These are phyloP conservation scores for Trypanosoma mega DNA, from an alignment of 208 protist species.

Conservation along the genomic window DNA sequence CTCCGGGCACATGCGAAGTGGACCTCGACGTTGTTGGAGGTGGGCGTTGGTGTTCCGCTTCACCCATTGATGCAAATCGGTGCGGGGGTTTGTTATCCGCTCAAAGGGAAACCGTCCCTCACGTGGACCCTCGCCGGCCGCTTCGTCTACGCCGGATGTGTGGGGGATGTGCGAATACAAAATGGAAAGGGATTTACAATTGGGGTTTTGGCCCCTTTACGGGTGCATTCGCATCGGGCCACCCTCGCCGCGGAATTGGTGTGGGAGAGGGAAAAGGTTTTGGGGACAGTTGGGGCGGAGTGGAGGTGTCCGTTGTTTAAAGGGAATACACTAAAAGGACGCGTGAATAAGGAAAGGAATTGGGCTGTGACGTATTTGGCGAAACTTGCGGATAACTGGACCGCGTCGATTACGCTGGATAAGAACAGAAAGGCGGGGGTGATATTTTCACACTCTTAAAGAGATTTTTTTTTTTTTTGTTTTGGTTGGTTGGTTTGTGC, in stretches of 20 bases:
- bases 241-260: constrained; percentile 30
- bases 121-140: constrained; percentile 67
- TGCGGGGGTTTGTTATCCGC: constrained; percentile 49
- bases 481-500: no score
- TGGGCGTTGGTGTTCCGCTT: constrained; percentile 59
- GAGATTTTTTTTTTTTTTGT: no score
- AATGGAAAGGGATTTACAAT: constrained; percentile 47
- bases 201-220: constrained; percentile 39
- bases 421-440: constrained; percentile 61
- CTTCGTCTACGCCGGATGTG: constrained; percentile 37
- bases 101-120: constrained; percentile 45
- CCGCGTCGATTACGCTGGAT: constrained; percentile 58
- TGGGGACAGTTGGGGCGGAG: constrained; percentile 46
- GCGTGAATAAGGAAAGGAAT: constrained; percentile 51
- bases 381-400: constrained; percentile 70
- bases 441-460: constrained; percentile 65
- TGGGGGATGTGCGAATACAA: constrained; percentile 54
- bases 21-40: constrained; percentile 44
- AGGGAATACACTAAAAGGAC: constrained; percentile 70
- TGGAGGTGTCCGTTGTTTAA: constrained; percentile 49
- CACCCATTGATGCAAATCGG: constrained; percentile 58
- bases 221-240: constrained; percentile 9
- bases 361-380: constrained; percentile 69
- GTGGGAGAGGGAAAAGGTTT: constrained; percentile 30
- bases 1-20: constrained; percentile 72